These are phyloP conservation scores for Ophiobolus disseminans DNA, from an alignment of 2,329 filamentous ascomycete genomes.

Conservation along the genomic window DNA sequence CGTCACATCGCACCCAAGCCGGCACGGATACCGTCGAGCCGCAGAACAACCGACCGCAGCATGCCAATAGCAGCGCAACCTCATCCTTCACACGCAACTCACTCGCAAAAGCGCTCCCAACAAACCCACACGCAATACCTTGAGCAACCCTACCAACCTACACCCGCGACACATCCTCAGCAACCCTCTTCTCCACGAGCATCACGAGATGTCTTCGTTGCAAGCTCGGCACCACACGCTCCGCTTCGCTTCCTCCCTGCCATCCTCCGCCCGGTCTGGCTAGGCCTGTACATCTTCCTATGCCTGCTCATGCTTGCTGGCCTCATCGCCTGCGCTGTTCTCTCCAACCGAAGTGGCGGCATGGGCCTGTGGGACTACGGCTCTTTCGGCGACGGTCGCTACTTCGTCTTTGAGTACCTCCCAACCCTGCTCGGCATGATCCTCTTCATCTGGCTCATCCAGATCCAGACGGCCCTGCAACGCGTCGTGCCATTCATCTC, in stretches of 20 bases:
- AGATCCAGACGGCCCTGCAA: constrained; percentile 75
- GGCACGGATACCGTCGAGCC: constrained; percentile 17
- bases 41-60: no score
- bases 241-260: constrained; percentile 73
- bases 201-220: constrained; percentile 55
- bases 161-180: constrained; percentile 3
- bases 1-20: constrained; percentile 32
- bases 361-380: constrained; percentile 70
- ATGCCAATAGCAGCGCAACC: no score
- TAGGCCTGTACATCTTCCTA: constrained; percentile 66
- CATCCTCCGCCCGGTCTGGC: constrained; percentile 71
- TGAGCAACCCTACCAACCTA: constrained; percentile 9
- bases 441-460: constrained; percentile 78
- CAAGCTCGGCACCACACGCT: constrained; percentile 53
- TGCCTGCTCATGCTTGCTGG: constrained; percentile 74
- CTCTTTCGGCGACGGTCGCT: constrained; percentile 73
- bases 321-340: constrained; percentile 71
- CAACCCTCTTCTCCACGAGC: constrained; percentile 20
- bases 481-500: constrained; percentile 78
- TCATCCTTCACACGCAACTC: no score
- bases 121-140: no score
- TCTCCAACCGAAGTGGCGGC: constrained; percentile 57
- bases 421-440: constrained; percentile 77
- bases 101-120: no score
- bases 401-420: constrained; percentile 86